These are phyloP conservation scores for Botrytis squamosa DNA, from an alignment of 2,329 filamentous ascomycete genomes.

Conservation along the genomic window DNA sequence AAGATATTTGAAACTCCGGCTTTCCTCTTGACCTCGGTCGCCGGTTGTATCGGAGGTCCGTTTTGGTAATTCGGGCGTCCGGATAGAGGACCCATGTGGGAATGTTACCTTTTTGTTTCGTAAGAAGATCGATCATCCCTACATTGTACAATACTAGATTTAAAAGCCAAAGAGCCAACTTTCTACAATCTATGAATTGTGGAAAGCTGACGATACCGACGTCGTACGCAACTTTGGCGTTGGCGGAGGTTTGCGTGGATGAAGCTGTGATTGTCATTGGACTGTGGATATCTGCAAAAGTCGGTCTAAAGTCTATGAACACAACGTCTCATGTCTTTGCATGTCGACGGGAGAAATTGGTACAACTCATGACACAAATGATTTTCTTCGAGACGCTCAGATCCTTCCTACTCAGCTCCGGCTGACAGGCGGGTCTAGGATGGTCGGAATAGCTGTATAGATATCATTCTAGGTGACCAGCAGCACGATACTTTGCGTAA, in stretches of 20 bases:
- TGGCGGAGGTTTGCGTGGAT: background rate
- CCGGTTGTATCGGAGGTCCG: background rate
- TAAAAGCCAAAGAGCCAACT: background rate
- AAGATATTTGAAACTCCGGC: background rate
- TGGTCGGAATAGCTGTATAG: background rate
- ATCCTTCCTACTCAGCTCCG: background rate
- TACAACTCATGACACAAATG: background rate
- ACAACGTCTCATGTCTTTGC: background rate
- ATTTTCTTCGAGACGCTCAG: too few relatives aligned
- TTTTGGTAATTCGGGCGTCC: background rate
- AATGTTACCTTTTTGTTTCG: background rate
- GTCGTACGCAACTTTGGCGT: background rate
- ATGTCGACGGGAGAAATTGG: background rate
- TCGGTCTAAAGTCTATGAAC: background rate
- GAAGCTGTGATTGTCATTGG: background rate
- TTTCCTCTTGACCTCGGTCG: constrained; percentile 10
- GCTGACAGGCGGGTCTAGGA: background rate
- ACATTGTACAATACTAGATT: background rate
- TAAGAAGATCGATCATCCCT: background rate
- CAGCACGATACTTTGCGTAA: background rate
- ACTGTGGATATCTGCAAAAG: background rate
- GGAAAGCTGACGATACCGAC: background rate
- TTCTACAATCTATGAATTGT: background rate
- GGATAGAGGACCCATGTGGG: background rate
- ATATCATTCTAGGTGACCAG: background rate